Evolutionary conservation across 2,329 filamentous ascomycete species (phyloP).

Genomic region (Elsinoe ampelina): DNA sequence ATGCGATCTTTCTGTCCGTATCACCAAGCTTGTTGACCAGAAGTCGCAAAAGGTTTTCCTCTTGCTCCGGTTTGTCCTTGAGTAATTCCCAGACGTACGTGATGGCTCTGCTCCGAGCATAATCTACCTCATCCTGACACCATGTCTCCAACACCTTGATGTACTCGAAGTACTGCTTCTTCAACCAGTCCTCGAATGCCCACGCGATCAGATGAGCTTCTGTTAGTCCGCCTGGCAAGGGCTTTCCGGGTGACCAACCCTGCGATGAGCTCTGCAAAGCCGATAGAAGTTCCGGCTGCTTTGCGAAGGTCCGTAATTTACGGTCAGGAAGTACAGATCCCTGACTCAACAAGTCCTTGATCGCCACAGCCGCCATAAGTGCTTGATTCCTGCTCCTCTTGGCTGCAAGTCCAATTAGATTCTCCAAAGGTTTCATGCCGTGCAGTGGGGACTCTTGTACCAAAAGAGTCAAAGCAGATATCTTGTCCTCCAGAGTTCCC

Average conservation of each 20-base stretch:
- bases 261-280: slow-evolving; percentile 55
- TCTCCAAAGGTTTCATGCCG: slow-evolving; percentile 82
- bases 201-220: slow-evolving; percentile 74
- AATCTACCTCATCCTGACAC: slow-evolving; percentile 93
- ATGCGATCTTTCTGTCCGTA: slow-evolving; percentile 89
- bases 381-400: slow-evolving; percentile 93
- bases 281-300: slow-evolving; percentile 66
- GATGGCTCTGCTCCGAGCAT: slow-evolving; percentile 75
- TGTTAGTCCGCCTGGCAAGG: slow-evolving; percentile 63
- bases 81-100: slow-evolving; percentile 87
- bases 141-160: slow-evolving; percentile 84
- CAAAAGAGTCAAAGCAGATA: slow-evolving; percentile 86
- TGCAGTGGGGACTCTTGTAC: slow-evolving; percentile 95
- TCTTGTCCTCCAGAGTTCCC: slow-evolving; percentile 91
- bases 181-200: slow-evolving; percentile 93
- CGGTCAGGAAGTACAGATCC: slow-evolving; percentile 80
- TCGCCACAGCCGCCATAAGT: slow-evolving; percentile 78
- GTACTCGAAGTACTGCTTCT: slow-evolving; percentile 85
- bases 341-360: slow-evolving; percentile 89
- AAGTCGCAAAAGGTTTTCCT: slow-evolving; percentile 82
- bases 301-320: slow-evolving; percentile 68
- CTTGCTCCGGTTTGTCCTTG: slow-evolving; percentile 94
- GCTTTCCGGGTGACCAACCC: slow-evolving; percentile 59
- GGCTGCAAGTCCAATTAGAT: slow-evolving; percentile 68
- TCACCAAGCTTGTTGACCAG: slow-evolving; percentile 96